These are phyloP conservation scores for Ceratocystis alfenasii DNA, from an alignment of 2,329 filamentous ascomycete genomes.

Conservation along the genomic window DNA sequence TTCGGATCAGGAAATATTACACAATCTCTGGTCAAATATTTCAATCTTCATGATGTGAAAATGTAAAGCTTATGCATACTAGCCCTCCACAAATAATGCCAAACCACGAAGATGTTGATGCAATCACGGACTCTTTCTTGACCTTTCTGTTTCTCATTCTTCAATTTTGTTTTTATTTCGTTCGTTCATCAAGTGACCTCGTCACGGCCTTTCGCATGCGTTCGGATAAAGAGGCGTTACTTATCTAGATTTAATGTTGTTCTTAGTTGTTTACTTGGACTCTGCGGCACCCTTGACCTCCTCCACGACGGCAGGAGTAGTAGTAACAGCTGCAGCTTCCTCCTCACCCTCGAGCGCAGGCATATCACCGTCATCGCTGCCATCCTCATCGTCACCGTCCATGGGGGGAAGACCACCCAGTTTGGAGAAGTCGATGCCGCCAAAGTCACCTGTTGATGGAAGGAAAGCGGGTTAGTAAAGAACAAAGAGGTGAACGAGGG, in stretches of 20 bases:
- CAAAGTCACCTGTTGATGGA: constrained; percentile 50
- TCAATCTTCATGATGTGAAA: not conserved
- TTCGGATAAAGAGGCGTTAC: not conserved
- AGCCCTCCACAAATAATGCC: too few relatives aligned
- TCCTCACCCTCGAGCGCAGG: constrained; percentile 58
- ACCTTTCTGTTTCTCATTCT: not conserved
- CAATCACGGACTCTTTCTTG: too few relatives aligned
- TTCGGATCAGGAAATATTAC: not conserved
- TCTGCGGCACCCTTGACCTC: constrained; percentile 9
- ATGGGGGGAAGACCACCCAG: constrained; percentile 43
- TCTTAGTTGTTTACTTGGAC: constrained; percentile 11
- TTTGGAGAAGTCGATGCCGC: constrained; percentile 90
- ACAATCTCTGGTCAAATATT: not conserved
- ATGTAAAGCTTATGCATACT: too few relatives aligned
- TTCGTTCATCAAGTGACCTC: not conserved
- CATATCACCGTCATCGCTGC: constrained; percentile 62
- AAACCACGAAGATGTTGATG: too few relatives aligned
- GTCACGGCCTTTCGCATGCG: not conserved
- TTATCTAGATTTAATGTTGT: constrained; percentile 6
- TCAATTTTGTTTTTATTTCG: constrained; percentile 1
- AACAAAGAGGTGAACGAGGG: not conserved
- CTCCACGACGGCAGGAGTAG: constrained; percentile 7
- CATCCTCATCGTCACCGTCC: constrained; percentile 39
- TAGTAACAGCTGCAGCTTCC: constrained; percentile 25
- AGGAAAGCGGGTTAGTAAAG: not conserved